Evolutionary conservation across 1,284 basidiomycete species (phyloP).

Genomic region (Trametes sp.): DNA sequence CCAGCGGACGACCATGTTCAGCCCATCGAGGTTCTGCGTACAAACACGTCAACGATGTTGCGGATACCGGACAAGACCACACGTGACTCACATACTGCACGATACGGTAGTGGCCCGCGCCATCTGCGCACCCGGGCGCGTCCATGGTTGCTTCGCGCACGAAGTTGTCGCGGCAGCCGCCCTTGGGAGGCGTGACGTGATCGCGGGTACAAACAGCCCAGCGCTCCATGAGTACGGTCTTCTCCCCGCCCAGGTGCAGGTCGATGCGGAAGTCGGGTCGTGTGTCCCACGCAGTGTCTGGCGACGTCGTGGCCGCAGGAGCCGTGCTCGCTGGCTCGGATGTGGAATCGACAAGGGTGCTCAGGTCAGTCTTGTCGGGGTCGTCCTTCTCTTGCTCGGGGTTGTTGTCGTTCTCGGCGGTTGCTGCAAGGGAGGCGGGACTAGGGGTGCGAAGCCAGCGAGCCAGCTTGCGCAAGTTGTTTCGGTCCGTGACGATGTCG

Average conservation of each 20-base stretch:
- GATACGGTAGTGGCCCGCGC: constrained; percentile 59
- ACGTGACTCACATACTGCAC: constrained; percentile 51
- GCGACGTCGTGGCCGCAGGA: not conserved
- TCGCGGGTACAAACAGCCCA: constrained; percentile 27
- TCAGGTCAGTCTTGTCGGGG: not conserved
- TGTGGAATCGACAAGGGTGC: too few species aligned
- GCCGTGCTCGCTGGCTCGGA: not conserved
- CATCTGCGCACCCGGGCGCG: constrained; percentile 50
- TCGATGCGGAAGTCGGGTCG: constrained; percentile 63
- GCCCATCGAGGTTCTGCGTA: constrained; percentile 38
- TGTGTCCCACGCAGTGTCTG: constrained; percentile 9
- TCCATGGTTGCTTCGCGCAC: constrained; percentile 54
- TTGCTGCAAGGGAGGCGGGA: not conserved
- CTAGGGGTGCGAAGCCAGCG: constrained; percentile 50
- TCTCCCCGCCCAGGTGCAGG: constrained; percentile 57
- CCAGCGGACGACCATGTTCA: constrained; percentile 43
- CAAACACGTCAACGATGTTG: not conserved
- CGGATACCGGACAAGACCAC: not conserved
- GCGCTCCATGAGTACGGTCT: constrained; percentile 61
- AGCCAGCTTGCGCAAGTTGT: constrained; percentile 61
- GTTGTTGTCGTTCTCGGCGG: not conserved
- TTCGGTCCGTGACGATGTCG: constrained; percentile 66
- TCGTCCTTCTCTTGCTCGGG: not conserved
- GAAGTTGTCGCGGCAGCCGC: constrained; percentile 56
- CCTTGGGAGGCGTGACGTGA: constrained; percentile 13